Base-by-base conservation (phyloP, 768 basidiomycete species). In the Psilocybe subaeruginosa region DNA sequence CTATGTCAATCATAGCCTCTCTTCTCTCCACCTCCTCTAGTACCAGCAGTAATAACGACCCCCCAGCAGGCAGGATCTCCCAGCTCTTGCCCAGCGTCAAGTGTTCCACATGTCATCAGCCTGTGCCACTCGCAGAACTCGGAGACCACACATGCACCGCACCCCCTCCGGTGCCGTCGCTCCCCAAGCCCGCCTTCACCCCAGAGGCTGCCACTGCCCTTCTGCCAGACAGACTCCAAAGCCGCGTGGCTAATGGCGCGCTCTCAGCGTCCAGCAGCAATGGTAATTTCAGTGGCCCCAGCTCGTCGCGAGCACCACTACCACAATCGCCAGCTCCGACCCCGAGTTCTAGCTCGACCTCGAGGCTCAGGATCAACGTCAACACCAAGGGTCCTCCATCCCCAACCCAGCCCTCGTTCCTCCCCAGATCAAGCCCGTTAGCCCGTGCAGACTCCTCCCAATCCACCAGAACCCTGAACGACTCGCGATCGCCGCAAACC, bases 41-140 rank as follows among this genome's bases (percentile, higher is more conserved):
- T 66, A 49, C 66, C 70, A 12, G 56, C 66, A 9, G 68, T 73
- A 41, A 50, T 72, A 23, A 23, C 23, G 23, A 23, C 23, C 33
- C 69, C n/a, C 33, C 30, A 37, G 19, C 56, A 12, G 50, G 76
- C 73, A 75, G 85, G n/a, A 80, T 84, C n/a, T 93, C 92, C 23
- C 86, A 93, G 72, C 73, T 89, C 52, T 80, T 97, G 8, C 93
- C 95, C 4, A 80, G 87, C 2, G 89, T 95, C 62, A 96, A 90
- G 72, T 97, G 95, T 73, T 92, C 92, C 2, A 89, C 77, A 31
- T 97, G 95, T 71, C 77, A 78, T 66, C 76, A 78, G 8, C 85
- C 83, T 1, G 91, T 97, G 41, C 86, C 90, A 33, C 80, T 97
- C 37, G 76, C 81, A 50, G 81, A 87, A 49, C 86, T 97, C 37